These are phyloP conservation scores for Annona cherimola DNA, from an alignment of 164 flowering plant species.

Conservation along the genomic window DNA sequence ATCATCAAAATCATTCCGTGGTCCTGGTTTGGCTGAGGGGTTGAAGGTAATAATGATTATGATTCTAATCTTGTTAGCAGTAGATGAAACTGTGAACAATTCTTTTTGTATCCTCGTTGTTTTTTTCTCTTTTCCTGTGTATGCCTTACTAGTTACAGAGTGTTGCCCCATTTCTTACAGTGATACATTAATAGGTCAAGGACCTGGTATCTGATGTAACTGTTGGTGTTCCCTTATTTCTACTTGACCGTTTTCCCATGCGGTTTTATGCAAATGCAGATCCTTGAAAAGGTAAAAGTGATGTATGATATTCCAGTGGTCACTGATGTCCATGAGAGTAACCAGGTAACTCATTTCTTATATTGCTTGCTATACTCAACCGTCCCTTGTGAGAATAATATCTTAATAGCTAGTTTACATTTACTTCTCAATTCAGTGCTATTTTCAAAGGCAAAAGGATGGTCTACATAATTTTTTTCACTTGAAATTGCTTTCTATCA, in stretches of 20 bases:
- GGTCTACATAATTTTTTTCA: no score
- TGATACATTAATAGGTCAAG: no score
- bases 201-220: no score
- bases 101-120: neutral
- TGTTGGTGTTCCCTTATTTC: no score
- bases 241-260: no score
- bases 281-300: constrained; percentile 84
- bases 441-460: no score
- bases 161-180: neutral
- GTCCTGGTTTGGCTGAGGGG: constrained; percentile 88
- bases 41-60: constrained; percentile 45
- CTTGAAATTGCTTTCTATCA: no score
- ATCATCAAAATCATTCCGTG: constrained; percentile 88
- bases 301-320: constrained; percentile 87
- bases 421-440: no score
- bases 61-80: neutral
- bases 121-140: no score
- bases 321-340: constrained; percentile 89
- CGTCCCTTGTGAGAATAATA: no score
- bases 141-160: no score
- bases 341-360: constrained; percentile 45
- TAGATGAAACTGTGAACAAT: neutral
- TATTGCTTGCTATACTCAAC: neutral
- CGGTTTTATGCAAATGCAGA: constrained; percentile 36
- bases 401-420: no score